Percentiles rank a stretch among this genome's conserved stretches.
These are phyloP conservation scores for Solanum paucissectum DNA, from an alignment of 257 asterid species.

Conservation along the genomic window DNA sequence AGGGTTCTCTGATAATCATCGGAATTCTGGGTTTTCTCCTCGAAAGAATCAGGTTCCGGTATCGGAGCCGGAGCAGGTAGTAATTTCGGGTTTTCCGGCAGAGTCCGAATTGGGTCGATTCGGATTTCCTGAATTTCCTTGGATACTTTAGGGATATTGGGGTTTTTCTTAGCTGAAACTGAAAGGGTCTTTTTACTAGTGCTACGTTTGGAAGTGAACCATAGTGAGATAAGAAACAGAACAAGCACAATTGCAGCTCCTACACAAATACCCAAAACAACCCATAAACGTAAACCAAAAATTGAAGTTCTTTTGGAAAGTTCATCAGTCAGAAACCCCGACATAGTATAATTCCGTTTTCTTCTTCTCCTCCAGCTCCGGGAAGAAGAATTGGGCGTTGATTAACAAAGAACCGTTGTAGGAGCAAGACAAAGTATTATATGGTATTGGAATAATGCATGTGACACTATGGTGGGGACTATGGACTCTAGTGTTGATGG, in stretches of 20 bases:
- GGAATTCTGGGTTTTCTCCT: slow-evolving; percentile 5
- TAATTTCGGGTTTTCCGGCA: slow-evolving; percentile 15
- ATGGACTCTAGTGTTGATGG: not conserved
- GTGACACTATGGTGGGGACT: not conserved
- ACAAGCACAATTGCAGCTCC: slow-evolving; percentile 66
- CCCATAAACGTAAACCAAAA: slow-evolving; percentile 75
- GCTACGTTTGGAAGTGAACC: slow-evolving; percentile 51
- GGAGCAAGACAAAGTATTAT: slow-evolving; percentile 4
- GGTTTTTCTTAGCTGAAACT: slow-evolving; percentile 8
- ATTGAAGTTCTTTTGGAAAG: slow-evolving; percentile 61
- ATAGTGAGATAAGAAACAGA: slow-evolving; percentile 61
- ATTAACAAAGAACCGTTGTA: not conserved
- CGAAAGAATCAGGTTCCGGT: slow-evolving; percentile 26
- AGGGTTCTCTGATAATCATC: slow-evolving; percentile 34
- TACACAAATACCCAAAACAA: slow-evolving; percentile 69
- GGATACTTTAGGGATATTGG: slow-evolving; percentile 55
- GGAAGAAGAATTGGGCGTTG: not conserved
- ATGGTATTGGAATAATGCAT: slow-evolving; percentile 6
- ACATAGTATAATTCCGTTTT: slow-evolving; percentile 19
- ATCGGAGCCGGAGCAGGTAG: slow-evolving; percentile 22
- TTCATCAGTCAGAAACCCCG: slow-evolving; percentile 44
- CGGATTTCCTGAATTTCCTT: slow-evolving; percentile 68
- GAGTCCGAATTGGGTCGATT: slow-evolving; percentile 36
- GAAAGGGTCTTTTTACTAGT: slow-evolving; percentile 17
- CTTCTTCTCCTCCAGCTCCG: not conserved